Evolutionary conservation across 2,329 filamentous ascomycete genomes (phyloP), one percentile per base, ranked within the genome.

Genomic region (Penicillium sp.): DNA sequence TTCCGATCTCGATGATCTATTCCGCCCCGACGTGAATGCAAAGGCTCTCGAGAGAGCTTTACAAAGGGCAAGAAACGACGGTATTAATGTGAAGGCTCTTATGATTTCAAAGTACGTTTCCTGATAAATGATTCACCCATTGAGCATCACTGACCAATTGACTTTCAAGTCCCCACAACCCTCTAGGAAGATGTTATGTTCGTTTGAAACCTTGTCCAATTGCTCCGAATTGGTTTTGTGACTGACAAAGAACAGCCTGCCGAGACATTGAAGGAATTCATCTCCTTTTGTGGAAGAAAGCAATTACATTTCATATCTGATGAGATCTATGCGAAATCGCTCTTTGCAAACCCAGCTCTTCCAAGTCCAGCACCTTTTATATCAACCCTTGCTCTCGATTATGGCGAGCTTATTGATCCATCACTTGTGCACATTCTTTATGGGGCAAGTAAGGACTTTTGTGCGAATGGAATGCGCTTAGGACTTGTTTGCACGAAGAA

Each of bases 151-250:
- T 48, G 29, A 40, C 51, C n/a, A n/a, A n/a, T n/a, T n/a, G 5
- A 36, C 45, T 5, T 45, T 11, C 50, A 11, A 72, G 70, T 50
- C 70, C 70, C 8, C 63, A 68, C 38, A 73, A 72, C 54, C 70
- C 70, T 18, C 54, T 72, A 13, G 69, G 70, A 55, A 60, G 56
- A 51, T 71, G 62, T 53, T 70, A 71, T 42, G 64, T 66, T 40
- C 40, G 61, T 59, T 32, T 45, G 55, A 29, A 16, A 4, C 6
- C 27, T 40, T 31, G 27, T 31, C 16, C 14, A n/a, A 29, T 43
- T 13, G 10, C 31, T 11, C 4, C 1, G 18, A n/a, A 44, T 55
- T 14, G 10, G 13, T 10, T 10, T 11, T 9, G n/a, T 36, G 13
- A 14, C 13, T 36, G n/a, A 36, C 3, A 2, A 36, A 6, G 34